Conservation (phyloP, 2,329 filamentous ascomycete genomes). For the Colletotrichum cuscutae region DNA sequence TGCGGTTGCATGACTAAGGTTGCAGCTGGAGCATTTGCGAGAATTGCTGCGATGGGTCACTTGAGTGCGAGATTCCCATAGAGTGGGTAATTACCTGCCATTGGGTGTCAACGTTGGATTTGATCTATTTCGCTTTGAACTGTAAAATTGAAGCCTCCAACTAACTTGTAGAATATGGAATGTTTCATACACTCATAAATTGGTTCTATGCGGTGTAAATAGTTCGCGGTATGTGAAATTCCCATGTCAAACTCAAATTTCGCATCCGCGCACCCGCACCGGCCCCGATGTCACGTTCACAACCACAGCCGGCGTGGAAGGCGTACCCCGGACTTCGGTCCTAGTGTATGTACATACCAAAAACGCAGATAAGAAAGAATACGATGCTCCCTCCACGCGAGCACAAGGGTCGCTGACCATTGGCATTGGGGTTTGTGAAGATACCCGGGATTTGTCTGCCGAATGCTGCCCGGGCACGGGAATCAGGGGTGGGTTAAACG, state of each 20-base stretch:
- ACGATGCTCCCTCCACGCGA: not conserved
- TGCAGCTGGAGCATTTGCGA: not conserved
- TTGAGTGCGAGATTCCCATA: not conserved
- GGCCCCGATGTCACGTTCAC: not conserved
- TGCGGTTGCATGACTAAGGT: slow-evolving; percentile 18
- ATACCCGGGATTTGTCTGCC: not conserved
- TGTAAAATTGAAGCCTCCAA: not conserved
- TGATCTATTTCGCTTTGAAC: not conserved
- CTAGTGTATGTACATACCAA: not conserved
- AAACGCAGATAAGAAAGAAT: not conserved
- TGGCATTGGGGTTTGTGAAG: not conserved
- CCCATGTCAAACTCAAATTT: not conserved
- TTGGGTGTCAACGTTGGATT: not conserved
- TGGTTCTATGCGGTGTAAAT: not conserved
- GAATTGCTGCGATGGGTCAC: not conserved
- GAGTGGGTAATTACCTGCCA: not conserved
- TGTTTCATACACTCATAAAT: not conserved
- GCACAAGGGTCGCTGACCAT: not conserved
- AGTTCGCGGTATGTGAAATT: not conserved
- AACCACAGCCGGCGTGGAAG: not conserved
- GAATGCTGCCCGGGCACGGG: not conserved
- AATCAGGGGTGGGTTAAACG: not conserved
- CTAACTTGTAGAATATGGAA: not conserved
- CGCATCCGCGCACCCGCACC: not conserved
- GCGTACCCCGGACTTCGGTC: not conserved